These are phyloP conservation scores for Heterotrichella gracilis DNA, from an alignment of 352 stramenopile species.

Conservation along the genomic window DNA sequence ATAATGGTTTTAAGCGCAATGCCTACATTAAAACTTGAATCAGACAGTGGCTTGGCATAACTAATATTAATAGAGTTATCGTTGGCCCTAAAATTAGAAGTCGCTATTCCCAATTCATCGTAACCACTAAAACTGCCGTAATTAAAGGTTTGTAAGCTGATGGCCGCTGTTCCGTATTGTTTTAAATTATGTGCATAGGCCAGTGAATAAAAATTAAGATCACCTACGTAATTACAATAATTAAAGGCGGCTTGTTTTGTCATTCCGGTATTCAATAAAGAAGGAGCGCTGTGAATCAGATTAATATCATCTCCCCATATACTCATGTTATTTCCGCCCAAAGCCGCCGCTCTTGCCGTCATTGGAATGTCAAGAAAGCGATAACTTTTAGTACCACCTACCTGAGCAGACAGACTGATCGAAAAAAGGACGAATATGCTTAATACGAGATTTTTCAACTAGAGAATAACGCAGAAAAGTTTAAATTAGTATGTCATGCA, in stretches of 20 bases:
- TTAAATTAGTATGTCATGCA: neutral
- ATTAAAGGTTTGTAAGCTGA: neutral
- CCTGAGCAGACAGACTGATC: no score
- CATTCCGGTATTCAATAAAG: neutral
- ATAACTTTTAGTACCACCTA: neutral
- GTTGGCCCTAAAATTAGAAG: neutral
- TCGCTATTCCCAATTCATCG: neutral
- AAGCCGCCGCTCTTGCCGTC: neutral
- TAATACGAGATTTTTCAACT: neutral
- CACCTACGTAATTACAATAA: neutral
- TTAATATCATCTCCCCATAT: neutral
- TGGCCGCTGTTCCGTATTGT: neutral
- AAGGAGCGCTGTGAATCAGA: neutral
- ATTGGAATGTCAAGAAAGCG: conserved; percentile 3
- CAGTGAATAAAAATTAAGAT: neutral
- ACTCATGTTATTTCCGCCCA: neutral
- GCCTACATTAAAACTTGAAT: neutral
- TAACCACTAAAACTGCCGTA: neutral
- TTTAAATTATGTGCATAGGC: neutral
- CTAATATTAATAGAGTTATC: neutral
- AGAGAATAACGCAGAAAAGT: neutral
- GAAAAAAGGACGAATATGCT: no score
- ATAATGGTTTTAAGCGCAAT: neutral
- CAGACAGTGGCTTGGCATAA: neutral
- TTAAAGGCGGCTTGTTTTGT: neutral